Conservation (phyloP, 1,139 yeast species). For the Chernovozyma aurita region DNA sequence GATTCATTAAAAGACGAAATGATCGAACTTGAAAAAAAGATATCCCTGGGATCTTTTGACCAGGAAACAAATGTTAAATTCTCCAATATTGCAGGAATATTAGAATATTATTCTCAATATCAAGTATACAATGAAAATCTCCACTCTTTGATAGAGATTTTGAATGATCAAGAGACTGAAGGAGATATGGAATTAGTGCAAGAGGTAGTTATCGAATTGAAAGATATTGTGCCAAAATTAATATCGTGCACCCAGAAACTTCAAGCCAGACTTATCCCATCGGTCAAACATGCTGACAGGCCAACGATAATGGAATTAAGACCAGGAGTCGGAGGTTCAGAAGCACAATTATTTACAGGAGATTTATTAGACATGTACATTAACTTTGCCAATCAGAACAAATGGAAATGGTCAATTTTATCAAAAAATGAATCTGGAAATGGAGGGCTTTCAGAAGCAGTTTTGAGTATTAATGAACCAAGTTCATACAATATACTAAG, state of each 20-base stretch:
- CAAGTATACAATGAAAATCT: constrained; percentile 29
- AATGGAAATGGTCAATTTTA: constrained; percentile 65
- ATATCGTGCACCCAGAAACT: constrained; percentile 38
- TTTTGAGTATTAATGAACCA: constrained; percentile 65
- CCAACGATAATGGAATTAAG: constrained; percentile 81
- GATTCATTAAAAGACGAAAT: constrained; percentile 49
- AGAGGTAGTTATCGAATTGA: constrained; percentile 24
- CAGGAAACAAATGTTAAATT: constrained; percentile 53
- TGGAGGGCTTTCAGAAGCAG: constrained; percentile 64
- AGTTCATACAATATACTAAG: constrained; percentile 73
- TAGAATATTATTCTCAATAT: constrained; percentile 50
- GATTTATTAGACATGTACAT: constrained; percentile 81
- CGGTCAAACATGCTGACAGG: constrained; percentile 70
- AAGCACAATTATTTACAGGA: constrained; percentile 80
- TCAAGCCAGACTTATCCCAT: constrained; percentile 62
- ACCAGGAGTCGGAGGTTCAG: constrained; percentile 97
- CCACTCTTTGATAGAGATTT: constrained; percentile 32
- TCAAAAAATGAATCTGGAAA: constrained; percentile 65
- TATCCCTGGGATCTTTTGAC: constrained; percentile 46
- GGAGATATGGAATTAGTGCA: constrained; percentile 28
- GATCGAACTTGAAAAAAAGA: constrained; percentile 39
- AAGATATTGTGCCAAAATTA: constrained; percentile 30
- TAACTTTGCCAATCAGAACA: constrained; percentile 57
- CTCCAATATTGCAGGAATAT: constrained; percentile 50
- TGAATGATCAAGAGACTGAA: constrained; percentile 20